A percentile compares a stretch with the other conserved stretches of the same genome.
These are phyloP conservation scores for Cyanodermella asteris DNA, from an alignment of 2,329 filamentous ascomycete genomes.

Conservation along the genomic window DNA sequence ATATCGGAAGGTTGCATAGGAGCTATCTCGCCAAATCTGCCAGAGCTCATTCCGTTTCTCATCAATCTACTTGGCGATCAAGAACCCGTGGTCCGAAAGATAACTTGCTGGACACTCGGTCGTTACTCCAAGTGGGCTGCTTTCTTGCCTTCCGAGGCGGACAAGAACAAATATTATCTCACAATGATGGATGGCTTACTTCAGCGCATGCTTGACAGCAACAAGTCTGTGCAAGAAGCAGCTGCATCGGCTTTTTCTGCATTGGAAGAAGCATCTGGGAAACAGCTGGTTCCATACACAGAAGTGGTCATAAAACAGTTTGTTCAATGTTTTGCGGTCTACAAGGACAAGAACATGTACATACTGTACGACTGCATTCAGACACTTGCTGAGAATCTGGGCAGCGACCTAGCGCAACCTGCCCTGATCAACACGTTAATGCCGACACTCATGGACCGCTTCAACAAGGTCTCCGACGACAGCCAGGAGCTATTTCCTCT, in stretches of 20 bases:
- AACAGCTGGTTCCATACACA: constrained; percentile 63
- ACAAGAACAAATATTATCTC: constrained; percentile 63
- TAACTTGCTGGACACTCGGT: constrained; percentile 93
- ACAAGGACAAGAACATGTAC: constrained; percentile 98
- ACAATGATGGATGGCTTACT: constrained; percentile 95
- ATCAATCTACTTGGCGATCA: constrained; percentile 64
- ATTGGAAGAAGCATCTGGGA: constrained; percentile 78
- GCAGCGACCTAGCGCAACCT: constrained; percentile 55
- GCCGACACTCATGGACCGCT: constrained; percentile 75
- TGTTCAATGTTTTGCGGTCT: constrained; percentile 74
- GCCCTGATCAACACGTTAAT: constrained; percentile 71
- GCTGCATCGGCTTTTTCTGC: constrained; percentile 91
- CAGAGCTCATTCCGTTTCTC: constrained; percentile 74
- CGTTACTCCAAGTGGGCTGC: constrained; percentile 88
- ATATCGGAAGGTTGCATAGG: constrained; percentile 89
- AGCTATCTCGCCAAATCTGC: constrained; percentile 73
- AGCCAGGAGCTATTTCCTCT: constrained; percentile 86
- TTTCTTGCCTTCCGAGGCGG: constrained; percentile 40
- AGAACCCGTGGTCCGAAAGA: constrained; percentile 82
- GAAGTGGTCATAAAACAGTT: constrained; percentile 81
- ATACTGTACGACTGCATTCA: constrained; percentile 97
- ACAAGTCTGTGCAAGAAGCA: constrained; percentile 95
- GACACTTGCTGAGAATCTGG: constrained; percentile 81
- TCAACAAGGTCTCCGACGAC: constrained; percentile 68
- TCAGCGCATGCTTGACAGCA: constrained; percentile 82